Base-by-base conservation (phyloP, 202 grass and related monocot genomes). In the Digitaria exilis region DNA sequence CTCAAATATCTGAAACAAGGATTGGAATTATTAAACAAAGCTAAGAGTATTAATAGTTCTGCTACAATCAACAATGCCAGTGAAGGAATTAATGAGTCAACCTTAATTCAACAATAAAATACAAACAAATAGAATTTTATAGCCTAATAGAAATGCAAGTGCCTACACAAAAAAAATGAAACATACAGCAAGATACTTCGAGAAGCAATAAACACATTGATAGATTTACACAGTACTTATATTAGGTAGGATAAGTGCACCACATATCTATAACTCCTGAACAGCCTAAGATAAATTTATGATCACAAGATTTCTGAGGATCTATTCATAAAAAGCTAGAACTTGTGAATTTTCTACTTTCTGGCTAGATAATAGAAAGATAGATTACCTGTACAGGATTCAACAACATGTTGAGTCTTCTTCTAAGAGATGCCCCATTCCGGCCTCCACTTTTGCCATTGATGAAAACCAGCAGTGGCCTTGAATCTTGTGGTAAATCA, bases 381-480 rank as follows among this genome's bases (percentile, higher is more conserved):
- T 2, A 74, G 91, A 69, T 60, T 87, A 98, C 95, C 92, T 95
- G 95, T 79, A 98, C 77, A 9, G 95, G 92, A 83, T 98, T 98
- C 64, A 98, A 70, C 63, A 98, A 55, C 84, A 89, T 88, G 82
- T 95, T 93, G 50, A 98, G 69, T 85, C 85, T 98, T 92, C 90
- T 98, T 83, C 87, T 89, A 59, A 98, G 82, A 91, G 90, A 93
- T 67, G 73, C 49, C 30, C 95, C 92, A 83, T 91, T 75, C 63
- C 54, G 86, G 9, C 88, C 92, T 88, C 95, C 95, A 77, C 95
- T 98, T 82, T 90, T 98, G 76, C 79, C 73, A 22, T 98, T 98
- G 60, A 98, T 93, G 87, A 98, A 98, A 87, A 98, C 92, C 81
- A 95, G 92, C 65, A 98, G 82, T 61, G 95, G 95, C 54, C 84